A percentile compares a stretch with the other conserved stretches of the same genome.
These are phyloP conservation scores for Exophiala alcalophila DNA, from an alignment of 2,329 filamentous ascomycete species.

Conservation along the genomic window DNA sequence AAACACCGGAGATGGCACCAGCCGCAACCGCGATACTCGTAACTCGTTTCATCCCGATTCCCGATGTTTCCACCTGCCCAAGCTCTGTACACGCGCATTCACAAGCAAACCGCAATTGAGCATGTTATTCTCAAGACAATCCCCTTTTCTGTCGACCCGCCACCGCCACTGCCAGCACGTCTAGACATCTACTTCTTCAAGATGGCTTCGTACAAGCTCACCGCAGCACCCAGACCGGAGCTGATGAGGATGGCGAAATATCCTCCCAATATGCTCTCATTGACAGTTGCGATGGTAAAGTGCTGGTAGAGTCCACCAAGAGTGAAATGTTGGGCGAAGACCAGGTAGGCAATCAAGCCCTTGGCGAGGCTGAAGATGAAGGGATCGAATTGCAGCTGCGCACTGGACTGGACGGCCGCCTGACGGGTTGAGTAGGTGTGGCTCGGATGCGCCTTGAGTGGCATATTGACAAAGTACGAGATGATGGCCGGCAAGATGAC, in stretches of 20 bases:
- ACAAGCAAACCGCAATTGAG: neutral
- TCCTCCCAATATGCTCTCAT: slow-evolving; percentile 40
- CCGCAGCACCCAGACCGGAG: slow-evolving; percentile 41
- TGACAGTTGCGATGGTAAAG: slow-evolving; percentile 39
- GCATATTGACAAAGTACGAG: slow-evolving; percentile 91
- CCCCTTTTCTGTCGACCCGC: neutral
- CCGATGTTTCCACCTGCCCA: neutral
- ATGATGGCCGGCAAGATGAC: slow-evolving; percentile 65
- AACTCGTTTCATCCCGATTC: slow-evolving; percentile 17
- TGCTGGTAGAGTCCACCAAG: slow-evolving; percentile 40
- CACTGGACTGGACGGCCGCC: slow-evolving; percentile 30
- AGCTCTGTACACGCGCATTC: slow-evolving; percentile 14
- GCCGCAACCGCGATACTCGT: slow-evolving; percentile 17
- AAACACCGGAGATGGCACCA: slow-evolving; percentile 13
- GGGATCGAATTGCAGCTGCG: slow-evolving; percentile 62
- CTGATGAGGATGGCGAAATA: slow-evolving; percentile 42
- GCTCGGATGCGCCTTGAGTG: slow-evolving; percentile 45
- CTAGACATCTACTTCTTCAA: slow-evolving; percentile 40
- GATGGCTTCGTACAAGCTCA: slow-evolving; percentile 48
- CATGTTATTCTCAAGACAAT: neutral
- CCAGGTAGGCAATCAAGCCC: slow-evolving; percentile 74
- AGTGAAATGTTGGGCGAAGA: slow-evolving; percentile 60
- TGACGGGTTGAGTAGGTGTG: slow-evolving; percentile 39
- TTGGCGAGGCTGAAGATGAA: slow-evolving; percentile 88
- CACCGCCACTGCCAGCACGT: too few relatives aligned